A percentile compares a stretch with the other conserved stretches of the same genome.
Conservation (phyloP, 2,329 filamentous ascomycete genomes). For the Aspergillus intermedius region DNA sequence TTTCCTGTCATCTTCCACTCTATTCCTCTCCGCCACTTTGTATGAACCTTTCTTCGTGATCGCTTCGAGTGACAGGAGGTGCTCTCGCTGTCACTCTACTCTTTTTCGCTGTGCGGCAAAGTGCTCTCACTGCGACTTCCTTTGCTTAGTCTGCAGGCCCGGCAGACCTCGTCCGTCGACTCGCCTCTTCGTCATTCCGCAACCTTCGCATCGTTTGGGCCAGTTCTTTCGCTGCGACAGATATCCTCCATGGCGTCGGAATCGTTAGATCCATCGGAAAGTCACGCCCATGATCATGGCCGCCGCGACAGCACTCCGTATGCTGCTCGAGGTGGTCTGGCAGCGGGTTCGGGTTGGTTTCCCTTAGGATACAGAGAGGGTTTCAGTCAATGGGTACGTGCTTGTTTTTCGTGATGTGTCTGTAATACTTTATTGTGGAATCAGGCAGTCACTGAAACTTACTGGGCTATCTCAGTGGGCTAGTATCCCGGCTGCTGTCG, state of each 20-base stretch:
- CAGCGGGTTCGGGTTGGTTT: conserved; percentile 52
- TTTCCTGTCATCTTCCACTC: background rate
- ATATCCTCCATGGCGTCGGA: conserved; percentile 31
- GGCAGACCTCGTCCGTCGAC: conserved; percentile 16
- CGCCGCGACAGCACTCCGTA: conserved; percentile 21
- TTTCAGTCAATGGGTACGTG: conserved; percentile 78
- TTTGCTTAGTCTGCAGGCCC: conserved; percentile 17
- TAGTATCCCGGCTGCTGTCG: conserved; percentile 69
- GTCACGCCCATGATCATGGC: conserved; percentile 18
- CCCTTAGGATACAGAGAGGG: conserved; percentile 88
- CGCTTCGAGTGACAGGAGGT: conserved; percentile 17
- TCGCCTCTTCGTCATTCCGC: conserved; percentile 4
- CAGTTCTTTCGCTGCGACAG: conserved; percentile 11
- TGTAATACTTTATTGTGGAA: conserved; percentile 1
- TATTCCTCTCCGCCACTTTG: background rate
- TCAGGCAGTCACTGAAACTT: conserved; percentile 12
- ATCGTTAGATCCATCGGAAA: conserved; percentile 26
- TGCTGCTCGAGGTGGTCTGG: conserved; percentile 26
- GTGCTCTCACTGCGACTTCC: conserved; percentile 21
- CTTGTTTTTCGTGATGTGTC: background rate
- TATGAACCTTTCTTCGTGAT: background rate
- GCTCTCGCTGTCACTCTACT: conserved; percentile 16
- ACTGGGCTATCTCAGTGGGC: conserved; percentile 59
- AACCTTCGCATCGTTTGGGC: conserved; percentile 8
- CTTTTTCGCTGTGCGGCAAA: conserved; percentile 14